Base-by-base conservation (phyloP, 495 filamentous ascomycete genomes). In the Halenospora varia region DNA sequence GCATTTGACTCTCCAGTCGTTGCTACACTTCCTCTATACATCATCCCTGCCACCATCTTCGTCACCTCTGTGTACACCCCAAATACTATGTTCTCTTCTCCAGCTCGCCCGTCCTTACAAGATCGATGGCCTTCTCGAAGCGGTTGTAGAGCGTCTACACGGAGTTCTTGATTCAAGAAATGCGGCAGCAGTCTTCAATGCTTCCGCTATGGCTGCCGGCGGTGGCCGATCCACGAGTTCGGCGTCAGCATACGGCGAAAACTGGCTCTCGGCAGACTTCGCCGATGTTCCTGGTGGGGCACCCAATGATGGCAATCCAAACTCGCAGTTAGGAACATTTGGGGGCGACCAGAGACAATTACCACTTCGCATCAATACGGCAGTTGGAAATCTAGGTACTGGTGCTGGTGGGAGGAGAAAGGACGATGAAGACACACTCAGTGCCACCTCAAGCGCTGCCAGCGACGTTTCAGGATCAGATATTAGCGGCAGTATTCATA, bases 141-240 rank as follows among this genome's bases (percentile, higher is more conserved):
- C 90, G 1, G 86, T 89, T 4, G 89, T 97, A 11, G 90, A 96
- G 68, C 87, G 93, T 18, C 83, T 98, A 4, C 94, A 98, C 66
- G 83, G 88, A 53, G 82, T 93, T 8, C 84, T 98, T 2, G 95
- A 98, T 64, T 90, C 86, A 11, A 81, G 92, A 48, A 98, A 97
- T 66, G 92, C 94, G 0, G 95, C 94, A 0, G 94, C 95, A 15
- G 90, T 97, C 13, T 98, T 97, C 80, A 98, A 98, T 62, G 94
- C 95, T 0, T 92, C 93, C 0, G 94, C 94, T 48, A 97, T 97
- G 94, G 95, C 93, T 2, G 95, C 95, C 8, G 94, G 95, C 0
- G 91, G 93, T 23, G 94, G 95, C 1, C 78, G 89, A 1, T 57
- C 62, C n/a, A 66, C 61, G 40, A 65, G 53, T 42, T 62, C 60